These are phyloP conservation scores for Venturia nashicola DNA, from an alignment of 2,329 filamentous ascomycete genomes.

Conservation along the genomic window DNA sequence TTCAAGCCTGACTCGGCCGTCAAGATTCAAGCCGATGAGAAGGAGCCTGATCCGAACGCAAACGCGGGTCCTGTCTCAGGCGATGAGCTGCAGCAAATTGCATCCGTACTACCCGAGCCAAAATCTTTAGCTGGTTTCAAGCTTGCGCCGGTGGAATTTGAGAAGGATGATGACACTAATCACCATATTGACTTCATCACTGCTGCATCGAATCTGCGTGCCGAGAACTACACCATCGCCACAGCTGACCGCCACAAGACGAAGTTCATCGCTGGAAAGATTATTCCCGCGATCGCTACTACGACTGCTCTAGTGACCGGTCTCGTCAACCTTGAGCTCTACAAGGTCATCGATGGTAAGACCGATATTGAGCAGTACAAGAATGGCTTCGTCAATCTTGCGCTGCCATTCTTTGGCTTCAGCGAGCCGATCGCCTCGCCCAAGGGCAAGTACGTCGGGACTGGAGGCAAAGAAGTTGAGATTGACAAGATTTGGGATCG, in stretches of 20 bases:
- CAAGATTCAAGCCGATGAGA: slow-evolving; percentile 95
- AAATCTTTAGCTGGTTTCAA: slow-evolving; percentile 79
- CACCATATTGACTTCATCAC: slow-evolving; percentile 99
- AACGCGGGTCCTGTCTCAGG: slow-evolving; percentile 51
- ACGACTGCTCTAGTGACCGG: slow-evolving; percentile 94
- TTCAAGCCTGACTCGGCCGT: slow-evolving; percentile 82
- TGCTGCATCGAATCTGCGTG: slow-evolving; percentile 87
- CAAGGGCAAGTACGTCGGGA: slow-evolving; percentile 79
- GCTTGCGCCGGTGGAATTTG: slow-evolving; percentile 84
- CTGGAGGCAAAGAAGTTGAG: slow-evolving; percentile 60
- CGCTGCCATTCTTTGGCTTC: slow-evolving; percentile 95
- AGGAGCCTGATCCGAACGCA: slow-evolving; percentile 84
- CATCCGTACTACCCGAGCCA: slow-evolving; percentile 60
- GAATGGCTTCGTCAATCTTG: slow-evolving; percentile 96
- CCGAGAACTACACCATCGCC: slow-evolving; percentile 96
- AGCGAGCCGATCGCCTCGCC: slow-evolving; percentile 90
- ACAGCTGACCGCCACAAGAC: slow-evolving; percentile 91
- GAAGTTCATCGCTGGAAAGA: slow-evolving; percentile 99
- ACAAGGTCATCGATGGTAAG: slow-evolving; percentile 95
- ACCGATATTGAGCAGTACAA: slow-evolving; percentile 97
- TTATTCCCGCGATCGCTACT: slow-evolving; percentile 95
- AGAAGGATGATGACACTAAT: slow-evolving; percentile 97
- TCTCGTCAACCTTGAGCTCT: slow-evolving; percentile 81
- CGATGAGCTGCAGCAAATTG: slow-evolving; percentile 58
- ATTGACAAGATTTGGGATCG: slow-evolving; percentile 98